Evolutionary conservation across 306 rosid species (phyloP).

Genomic region (Begonia fuchsioides): DNA sequence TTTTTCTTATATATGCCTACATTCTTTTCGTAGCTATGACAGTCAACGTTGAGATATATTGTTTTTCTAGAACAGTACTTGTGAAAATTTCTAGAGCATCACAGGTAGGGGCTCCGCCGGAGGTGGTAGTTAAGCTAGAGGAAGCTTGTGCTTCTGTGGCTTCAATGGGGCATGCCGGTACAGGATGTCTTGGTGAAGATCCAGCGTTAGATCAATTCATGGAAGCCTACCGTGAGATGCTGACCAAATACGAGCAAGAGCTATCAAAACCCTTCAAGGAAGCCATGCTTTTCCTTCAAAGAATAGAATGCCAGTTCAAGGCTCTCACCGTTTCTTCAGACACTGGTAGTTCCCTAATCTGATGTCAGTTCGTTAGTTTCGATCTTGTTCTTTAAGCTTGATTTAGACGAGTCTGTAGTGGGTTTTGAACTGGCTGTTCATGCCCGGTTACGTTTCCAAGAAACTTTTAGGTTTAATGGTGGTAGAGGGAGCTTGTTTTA

Average conservation of each 20-base stretch:
- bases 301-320: slow-evolving; percentile 71
- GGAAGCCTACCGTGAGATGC: slow-evolving; percentile 99
- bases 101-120: slow-evolving; percentile 90
- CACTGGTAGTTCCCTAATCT: slow-evolving; percentile 22
- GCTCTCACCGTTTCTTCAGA: slow-evolving; percentile 51
- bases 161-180: slow-evolving; percentile 23
- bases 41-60: no score
- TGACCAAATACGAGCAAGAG: slow-evolving; percentile 86
- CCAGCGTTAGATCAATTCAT: slow-evolving; percentile 95
- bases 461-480: no score
- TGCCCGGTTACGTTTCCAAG: no score
- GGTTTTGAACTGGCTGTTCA: no score
- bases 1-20: no score
- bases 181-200: slow-evolving; percentile 71
- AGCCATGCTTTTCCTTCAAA: slow-evolving; percentile 81
- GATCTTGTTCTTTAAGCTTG: no score
- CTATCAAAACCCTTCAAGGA: slow-evolving; percentile 90
- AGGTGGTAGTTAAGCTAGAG: slow-evolving; percentile 69
- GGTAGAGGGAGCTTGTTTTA: no score
- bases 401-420: no score
- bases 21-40: no score
- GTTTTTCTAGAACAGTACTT: no score
- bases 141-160: slow-evolving; percentile 56
- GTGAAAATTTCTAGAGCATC: no score
- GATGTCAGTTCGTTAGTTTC: no score